Evolutionary conservation across 1,284 basidiomycete genomes (phyloP).

Genomic region (Leucoagaricus sp.): DNA sequence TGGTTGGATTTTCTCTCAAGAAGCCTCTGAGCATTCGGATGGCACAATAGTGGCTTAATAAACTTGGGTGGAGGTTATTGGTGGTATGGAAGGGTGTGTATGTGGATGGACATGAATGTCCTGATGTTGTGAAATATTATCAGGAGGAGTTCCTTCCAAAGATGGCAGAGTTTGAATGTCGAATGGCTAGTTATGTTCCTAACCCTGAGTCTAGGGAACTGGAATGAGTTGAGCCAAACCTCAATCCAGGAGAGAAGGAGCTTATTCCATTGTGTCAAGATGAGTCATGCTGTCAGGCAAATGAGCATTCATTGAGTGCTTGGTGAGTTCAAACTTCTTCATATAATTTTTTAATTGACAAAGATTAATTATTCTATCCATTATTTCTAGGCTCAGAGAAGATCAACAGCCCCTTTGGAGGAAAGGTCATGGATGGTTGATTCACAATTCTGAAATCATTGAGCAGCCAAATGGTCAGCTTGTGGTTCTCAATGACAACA

Average conservation of each 20-base stretch:
- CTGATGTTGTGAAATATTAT: constrained; percentile 15
- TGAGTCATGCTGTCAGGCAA: too few relatives aligned
- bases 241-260: constrained; percentile 28
- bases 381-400: background rate
- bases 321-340: too few relatives aligned
- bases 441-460: constrained; percentile 21
- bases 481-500: constrained; percentile 17
- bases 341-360: too few relatives aligned
- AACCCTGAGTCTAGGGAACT: constrained; percentile 18
- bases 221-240: constrained; percentile 20
- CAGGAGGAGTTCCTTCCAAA: constrained; percentile 23
- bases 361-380: too few relatives aligned
- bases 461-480: constrained; percentile 22
- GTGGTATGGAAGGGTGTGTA: constrained; percentile 18
- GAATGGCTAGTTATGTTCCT: constrained; percentile 28
- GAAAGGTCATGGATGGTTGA: constrained; percentile 23
- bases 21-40: constrained; percentile 13
- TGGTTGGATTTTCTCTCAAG: constrained; percentile 9
- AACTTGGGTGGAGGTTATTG: constrained; percentile 15
- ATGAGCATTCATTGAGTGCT: too few relatives aligned
- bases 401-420: constrained; percentile 22
- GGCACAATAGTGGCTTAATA: constrained; percentile 15
- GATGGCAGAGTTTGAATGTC: constrained; percentile 30
- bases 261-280: too few relatives aligned
- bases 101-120: constrained; percentile 18